These are phyloP conservation scores for Calonectria pseudoturangicola DNA, from an alignment of 2,329 filamentous ascomycete species.

Conservation along the genomic window DNA sequence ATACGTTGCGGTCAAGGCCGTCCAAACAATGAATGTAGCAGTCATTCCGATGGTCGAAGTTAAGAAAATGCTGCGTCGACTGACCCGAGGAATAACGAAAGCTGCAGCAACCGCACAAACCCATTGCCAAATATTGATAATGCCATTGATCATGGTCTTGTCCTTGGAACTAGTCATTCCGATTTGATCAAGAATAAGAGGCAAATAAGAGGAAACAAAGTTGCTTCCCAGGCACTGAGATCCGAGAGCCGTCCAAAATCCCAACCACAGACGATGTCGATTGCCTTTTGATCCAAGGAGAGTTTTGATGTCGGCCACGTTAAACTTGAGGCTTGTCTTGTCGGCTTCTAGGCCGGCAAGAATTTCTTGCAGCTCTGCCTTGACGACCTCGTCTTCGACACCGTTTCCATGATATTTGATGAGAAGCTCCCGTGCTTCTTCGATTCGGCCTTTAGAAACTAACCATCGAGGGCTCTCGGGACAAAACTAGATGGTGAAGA, in stretches of 20 bases:
- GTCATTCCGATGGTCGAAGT: constrained; percentile 6
- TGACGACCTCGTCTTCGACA: constrained; percentile 52
- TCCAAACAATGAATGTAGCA: constrained; percentile 31
- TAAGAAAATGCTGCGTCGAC: constrained; percentile 22
- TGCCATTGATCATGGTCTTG: constrained; percentile 31
- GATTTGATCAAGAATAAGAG: constrained; percentile 31
- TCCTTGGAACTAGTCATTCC: constrained; percentile 31
- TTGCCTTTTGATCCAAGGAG: constrained; percentile 33
- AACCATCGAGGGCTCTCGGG: constrained; percentile 45
- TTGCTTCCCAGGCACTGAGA: constrained; percentile 17
- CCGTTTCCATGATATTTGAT: constrained; percentile 66
- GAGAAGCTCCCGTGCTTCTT: constrained; percentile 59
- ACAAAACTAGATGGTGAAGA: constrained; percentile 36
- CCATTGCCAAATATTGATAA: constrained; percentile 29
- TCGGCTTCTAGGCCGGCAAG: constrained; percentile 46
- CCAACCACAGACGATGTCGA: constrained; percentile 33
- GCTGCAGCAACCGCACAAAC: constrained; percentile 8
- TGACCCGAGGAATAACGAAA: constrained; percentile 24
- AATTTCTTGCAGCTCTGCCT: constrained; percentile 55
- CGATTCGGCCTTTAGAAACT: constrained; percentile 60
- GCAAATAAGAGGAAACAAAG: constrained; percentile 18
- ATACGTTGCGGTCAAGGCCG: constrained; percentile 26
- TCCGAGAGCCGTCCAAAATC: constrained; percentile 25
- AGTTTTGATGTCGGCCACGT: constrained; percentile 9
- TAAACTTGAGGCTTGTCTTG: constrained; percentile 31